phyloP scores from a whole-genome alignment of 108 stramenopile genomes.

The Schizochytrium sp. region DNA sequence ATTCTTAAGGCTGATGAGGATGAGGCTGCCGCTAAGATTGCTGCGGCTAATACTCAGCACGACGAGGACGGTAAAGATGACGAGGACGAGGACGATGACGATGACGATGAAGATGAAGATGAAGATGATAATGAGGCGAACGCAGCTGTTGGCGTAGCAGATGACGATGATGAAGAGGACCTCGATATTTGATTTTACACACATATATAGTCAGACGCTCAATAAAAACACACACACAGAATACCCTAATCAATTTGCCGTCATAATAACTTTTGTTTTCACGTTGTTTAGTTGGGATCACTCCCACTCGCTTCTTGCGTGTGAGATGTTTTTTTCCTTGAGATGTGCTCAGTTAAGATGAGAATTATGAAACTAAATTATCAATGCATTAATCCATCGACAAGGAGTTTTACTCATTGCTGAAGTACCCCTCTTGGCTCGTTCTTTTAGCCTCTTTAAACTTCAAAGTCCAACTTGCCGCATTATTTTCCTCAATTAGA shows the following conservation, averaged over 20 bases:
- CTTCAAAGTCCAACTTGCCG: too few relatives aligned
- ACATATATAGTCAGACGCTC: not conserved
- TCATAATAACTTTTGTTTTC: not conserved
- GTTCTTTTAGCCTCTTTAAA: too few relatives aligned
- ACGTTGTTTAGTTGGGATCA: too few relatives aligned
- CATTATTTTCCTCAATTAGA: too few relatives aligned
- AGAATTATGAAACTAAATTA: too few relatives aligned
- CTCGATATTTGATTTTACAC: not conserved
- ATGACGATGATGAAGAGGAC: not conserved
- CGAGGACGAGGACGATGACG: slow-evolving; percentile 68
- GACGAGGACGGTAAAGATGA: slow-evolving; percentile 72
- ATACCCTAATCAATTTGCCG: not conserved
- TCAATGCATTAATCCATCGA: too few relatives aligned
- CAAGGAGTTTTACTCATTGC: too few relatives aligned
- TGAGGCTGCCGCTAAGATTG: not conserved
- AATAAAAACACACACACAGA: not conserved
- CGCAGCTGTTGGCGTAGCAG: not conserved
- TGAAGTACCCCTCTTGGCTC: too few relatives aligned
- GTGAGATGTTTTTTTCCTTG: too few relatives aligned
- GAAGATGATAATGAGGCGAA: not conserved
- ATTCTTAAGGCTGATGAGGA: not conserved
- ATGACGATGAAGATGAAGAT: not conserved
- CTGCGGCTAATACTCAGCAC: not conserved
- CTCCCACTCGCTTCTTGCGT: too few relatives aligned
- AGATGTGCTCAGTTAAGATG: too few relatives aligned